Conservation (phyloP, 768 basidiomycete species). For the Multifurca ochricompacta region DNA sequence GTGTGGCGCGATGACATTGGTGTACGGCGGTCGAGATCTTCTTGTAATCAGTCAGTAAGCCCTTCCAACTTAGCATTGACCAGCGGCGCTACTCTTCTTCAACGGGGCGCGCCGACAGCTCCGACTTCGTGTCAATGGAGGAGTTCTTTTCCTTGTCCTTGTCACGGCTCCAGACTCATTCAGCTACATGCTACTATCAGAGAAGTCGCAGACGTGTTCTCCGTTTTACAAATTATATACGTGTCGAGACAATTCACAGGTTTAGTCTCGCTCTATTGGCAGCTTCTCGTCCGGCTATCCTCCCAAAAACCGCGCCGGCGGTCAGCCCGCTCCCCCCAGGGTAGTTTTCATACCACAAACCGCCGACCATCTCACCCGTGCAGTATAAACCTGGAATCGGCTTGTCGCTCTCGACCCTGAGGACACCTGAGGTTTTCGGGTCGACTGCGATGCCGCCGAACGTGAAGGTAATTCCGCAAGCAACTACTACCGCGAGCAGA, state of each 20-base stretch:
- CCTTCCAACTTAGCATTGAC: no score
- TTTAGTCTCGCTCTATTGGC: neutral
- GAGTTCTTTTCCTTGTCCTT: no score
- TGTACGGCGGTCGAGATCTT: no score
- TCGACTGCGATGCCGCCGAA: constrained; percentile 63
- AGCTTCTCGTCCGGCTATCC: constrained; percentile 25
- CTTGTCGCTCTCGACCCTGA: constrained; percentile 34
- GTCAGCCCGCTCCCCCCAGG: constrained; percentile 64
- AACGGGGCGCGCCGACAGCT: no score
- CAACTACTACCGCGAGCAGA: constrained; percentile 59
- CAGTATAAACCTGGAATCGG: constrained; percentile 52
- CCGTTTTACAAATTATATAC: constrained; percentile 21
- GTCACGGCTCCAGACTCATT: neutral
- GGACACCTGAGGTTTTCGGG: constrained; percentile 43
- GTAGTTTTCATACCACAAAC: constrained; percentile 57
- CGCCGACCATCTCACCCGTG: constrained; percentile 63
- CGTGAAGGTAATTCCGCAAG: constrained; percentile 66
- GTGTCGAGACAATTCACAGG: neutral
- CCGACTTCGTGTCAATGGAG: no score
- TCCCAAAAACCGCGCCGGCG: constrained; percentile 58
- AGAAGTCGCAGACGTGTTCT: constrained; percentile 27
- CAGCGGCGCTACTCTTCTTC: no score
- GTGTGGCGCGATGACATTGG: no score
- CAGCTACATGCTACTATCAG: neutral
- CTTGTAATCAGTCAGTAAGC: no score